phyloP scores from a whole-genome alignment of 495 filamentous ascomycete genomes.

The Pseudoneurospora amorphoporcata region DNA sequence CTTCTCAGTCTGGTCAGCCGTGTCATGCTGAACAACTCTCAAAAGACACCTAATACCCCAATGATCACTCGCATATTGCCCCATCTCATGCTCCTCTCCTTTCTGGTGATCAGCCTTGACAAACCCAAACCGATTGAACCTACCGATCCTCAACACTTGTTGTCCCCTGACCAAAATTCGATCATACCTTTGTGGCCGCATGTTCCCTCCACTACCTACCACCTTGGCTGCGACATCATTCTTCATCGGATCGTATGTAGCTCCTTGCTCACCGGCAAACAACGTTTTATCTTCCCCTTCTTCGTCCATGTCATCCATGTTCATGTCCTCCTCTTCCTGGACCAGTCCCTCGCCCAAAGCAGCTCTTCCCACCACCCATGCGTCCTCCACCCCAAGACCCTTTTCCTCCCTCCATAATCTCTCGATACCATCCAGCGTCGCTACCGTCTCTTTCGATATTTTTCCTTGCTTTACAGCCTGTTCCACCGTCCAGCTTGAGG shows the following conservation, averaged over 20 bases:
- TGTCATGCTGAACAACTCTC: conserved; percentile 7
- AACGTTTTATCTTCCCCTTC: conserved; percentile 8
- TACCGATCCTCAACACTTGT: conserved; percentile 21
- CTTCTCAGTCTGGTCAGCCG: neutral
- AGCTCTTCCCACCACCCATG: conserved; percentile 31
- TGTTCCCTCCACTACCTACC: conserved; percentile 26
- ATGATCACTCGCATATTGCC: conserved; percentile 42
- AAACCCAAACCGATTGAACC: conserved; percentile 42
- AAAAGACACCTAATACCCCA: conserved; percentile 43
- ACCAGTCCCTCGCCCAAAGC: conserved; percentile 15
- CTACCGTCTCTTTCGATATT: conserved; percentile 29
- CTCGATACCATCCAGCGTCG: conserved; percentile 25
- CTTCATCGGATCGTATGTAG: conserved; percentile 43
- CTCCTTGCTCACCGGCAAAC: conserved; percentile 43
- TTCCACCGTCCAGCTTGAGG: conserved; percentile 40
- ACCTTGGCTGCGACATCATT: conserved; percentile 40
- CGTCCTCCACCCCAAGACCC: conserved; percentile 24
- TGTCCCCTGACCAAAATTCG: conserved; percentile 39
- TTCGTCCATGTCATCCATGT: conserved; percentile 4
- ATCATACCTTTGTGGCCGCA: conserved; percentile 49
- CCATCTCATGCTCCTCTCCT: conserved; percentile 1
- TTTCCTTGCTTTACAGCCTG: conserved; percentile 32
- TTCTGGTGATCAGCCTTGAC: conserved; percentile 5
- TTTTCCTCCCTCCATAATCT: conserved; percentile 16
- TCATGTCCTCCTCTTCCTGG: neutral